Conservation (phyloP, 257 asterid species). For the Catharanthus roseus region DNA sequence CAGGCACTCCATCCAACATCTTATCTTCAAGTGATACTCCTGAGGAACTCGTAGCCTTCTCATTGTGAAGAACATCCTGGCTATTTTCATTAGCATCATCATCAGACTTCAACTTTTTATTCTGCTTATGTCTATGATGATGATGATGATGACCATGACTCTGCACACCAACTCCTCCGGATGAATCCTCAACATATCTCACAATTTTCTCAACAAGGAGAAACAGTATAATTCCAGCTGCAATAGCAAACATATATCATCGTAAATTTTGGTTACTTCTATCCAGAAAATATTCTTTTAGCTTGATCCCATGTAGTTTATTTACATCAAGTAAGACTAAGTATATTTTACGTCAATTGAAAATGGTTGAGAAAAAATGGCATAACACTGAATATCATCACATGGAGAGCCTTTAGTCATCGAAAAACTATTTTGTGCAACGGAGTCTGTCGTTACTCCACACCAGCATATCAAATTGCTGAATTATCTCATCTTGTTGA, state of each 20-base stretch:
- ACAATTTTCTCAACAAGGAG: constrained; percentile 91
- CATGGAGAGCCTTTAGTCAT: neutral
- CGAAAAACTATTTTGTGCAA: neutral
- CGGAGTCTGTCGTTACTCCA: neutral
- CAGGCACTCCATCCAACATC: constrained; percentile 27
- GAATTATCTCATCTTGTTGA: neutral
- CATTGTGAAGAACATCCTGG: constrained; percentile 34
- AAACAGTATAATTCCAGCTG: constrained; percentile 90
- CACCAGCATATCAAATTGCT: neutral
- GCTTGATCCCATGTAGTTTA: neutral
- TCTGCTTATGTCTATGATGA: constrained; percentile 51
- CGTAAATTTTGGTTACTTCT: neutral
- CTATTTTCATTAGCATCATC: constrained; percentile 36
- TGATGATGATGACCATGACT: constrained; percentile 67
- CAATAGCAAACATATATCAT: constrained; percentile 28
- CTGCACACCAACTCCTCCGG: constrained; percentile 54
- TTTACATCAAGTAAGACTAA: neutral
- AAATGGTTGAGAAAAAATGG: neutral
- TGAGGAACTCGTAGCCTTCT: constrained; percentile 28
- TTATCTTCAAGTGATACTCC: constrained; percentile 29
- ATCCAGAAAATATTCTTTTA: neutral
- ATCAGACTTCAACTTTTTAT: constrained; percentile 45
- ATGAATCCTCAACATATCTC: constrained; percentile 79
- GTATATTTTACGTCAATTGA: neutral
- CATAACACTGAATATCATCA: too few relatives aligned